Base-by-base conservation (phyloP, 2,329 filamentous ascomycete species). In the Diaporthe sp. region DNA sequence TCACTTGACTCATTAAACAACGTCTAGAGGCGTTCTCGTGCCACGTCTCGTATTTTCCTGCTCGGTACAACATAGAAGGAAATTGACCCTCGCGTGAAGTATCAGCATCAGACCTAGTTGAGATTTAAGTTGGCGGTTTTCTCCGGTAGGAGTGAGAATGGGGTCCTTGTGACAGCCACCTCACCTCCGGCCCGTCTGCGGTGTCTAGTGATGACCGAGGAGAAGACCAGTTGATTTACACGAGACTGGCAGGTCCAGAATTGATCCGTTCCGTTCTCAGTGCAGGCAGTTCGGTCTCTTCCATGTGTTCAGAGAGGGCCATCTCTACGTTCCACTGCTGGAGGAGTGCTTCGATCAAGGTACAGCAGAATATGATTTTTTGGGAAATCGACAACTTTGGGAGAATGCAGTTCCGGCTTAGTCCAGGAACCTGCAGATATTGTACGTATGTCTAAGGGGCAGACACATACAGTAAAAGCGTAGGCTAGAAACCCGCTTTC, bases 401-500 rank as follows among this genome's bases (percentile, higher is more conserved):
- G 12, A 28, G 22, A 51, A 34, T 20, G 31, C 42, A 13, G 8
- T 17, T n/a, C 17, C 20, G 20, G 25, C 13, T 37, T 20, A 1
- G 31, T 51, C 6, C 22, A 17, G 28, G 22, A 2, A 25, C 34
- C 17, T 28, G 58, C 13, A 60, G 20, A 34, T 37, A 39, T 39
- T n/a, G 22, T n/a, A 6, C 37, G 31, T 25, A 2, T 28, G 31
- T 68, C 31, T 28, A 20, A 25, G 12, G 31, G 13, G 31, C 2
- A 37, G 20, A 25, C 44, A 37, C 20, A 20, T 15, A 44, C 15
- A 2, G 39, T 34, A 42, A 42, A 65, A 9, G 17, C 47, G 60
- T 44, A 65, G 39, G 60, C 60, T 31, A 68, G 13, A 2, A 51
- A 28, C 49, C 47, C 49, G 25, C 47, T 70, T 53, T 70, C 65